Percentiles rank a stretch among this genome's conserved stretches.
Evolutionary conservation across 495 filamentous ascomycete genomes (phyloP).

Genomic region (Wilcoxina mikolae): DNA sequence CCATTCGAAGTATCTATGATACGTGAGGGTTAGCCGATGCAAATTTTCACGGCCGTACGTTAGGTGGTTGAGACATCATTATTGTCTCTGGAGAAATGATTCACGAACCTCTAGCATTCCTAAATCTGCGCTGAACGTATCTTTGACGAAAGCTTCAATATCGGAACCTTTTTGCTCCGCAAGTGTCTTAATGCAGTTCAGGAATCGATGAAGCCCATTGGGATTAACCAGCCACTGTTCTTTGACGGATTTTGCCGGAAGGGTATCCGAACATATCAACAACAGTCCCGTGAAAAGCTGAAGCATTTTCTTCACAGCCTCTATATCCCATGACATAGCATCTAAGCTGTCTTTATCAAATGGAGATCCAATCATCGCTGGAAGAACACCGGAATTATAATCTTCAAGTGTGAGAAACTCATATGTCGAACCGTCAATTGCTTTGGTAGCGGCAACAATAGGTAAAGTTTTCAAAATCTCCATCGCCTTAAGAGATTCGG

Average conservation of each 20-base stretch:
- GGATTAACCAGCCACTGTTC: conserved; percentile 6
- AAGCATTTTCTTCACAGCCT: neutral
- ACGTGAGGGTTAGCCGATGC: neutral
- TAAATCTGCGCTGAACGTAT: neutral
- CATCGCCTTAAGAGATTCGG: neutral
- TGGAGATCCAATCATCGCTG: neutral
- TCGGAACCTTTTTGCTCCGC: neutral
- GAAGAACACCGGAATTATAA: neutral
- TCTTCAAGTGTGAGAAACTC: conserved; percentile 2
- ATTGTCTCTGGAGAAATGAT: neutral
- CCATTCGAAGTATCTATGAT: neutral
- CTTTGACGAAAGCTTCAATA: neutral
- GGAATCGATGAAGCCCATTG: conserved; percentile 8
- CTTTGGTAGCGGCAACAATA: neutral
- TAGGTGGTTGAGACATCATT: neutral
- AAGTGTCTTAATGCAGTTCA: conserved; percentile 12
- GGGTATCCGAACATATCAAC: neutral
- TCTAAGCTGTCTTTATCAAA: neutral
- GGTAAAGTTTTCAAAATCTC: neutral
- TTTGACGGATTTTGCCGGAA: conserved; percentile 1
- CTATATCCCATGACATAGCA: neutral
- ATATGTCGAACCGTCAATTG: neutral
- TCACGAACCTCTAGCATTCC: neutral
- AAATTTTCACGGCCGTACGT: neutral
- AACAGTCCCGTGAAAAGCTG: neutral